These are phyloP conservation scores for Yamadazyma paraphyllophila DNA, from an alignment of 805 yeast genomes.

Conservation along the genomic window DNA sequence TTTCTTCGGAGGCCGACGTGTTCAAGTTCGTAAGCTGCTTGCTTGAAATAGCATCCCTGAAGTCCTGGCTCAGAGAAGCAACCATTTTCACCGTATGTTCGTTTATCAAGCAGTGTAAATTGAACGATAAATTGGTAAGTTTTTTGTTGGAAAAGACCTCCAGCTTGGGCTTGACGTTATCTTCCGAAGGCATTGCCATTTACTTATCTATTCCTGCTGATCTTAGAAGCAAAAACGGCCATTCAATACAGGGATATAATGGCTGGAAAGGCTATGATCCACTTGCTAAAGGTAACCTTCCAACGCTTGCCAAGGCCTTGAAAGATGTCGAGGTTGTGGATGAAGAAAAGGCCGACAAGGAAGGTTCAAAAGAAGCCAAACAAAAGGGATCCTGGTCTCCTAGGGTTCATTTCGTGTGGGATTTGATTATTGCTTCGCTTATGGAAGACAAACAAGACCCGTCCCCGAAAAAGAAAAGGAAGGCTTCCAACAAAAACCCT, in stretches of 20 bases:
- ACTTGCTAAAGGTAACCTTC: slow-evolving; percentile 64
- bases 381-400: slow-evolving; percentile 75
- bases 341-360: slow-evolving; percentile 23
- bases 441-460: slow-evolving; percentile 19
- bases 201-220: slow-evolving; percentile 51
- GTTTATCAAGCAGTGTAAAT: slow-evolving; percentile 26
- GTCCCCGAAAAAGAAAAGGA: slow-evolving; percentile 21
- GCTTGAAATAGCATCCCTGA: slow-evolving; percentile 56
- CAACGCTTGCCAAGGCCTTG: slow-evolving; percentile 58
- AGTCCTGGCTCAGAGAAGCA: slow-evolving; percentile 87
- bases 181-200: slow-evolving; percentile 80
- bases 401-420: slow-evolving; percentile 76
- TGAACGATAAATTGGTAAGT: slow-evolving; percentile 18
- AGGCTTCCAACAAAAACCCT: slow-evolving; percentile 1
- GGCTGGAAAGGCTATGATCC: slow-evolving; percentile 77
- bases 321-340: slow-evolving; percentile 51
- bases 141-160: slow-evolving; percentile 38
- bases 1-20: slow-evolving; percentile 15
- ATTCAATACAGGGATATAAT: slow-evolving; percentile 15
- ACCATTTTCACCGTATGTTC: slow-evolving; percentile 68
- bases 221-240: slow-evolving; percentile 15
- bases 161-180: slow-evolving; percentile 53
- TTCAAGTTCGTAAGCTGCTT: slow-evolving; percentile 44
- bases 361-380: slow-evolving; percentile 21
- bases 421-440: slow-evolving; percentile 48